Conservation (phyloP, 371 early-diverging fungal species). For the Rhizopus delemar region DNA sequence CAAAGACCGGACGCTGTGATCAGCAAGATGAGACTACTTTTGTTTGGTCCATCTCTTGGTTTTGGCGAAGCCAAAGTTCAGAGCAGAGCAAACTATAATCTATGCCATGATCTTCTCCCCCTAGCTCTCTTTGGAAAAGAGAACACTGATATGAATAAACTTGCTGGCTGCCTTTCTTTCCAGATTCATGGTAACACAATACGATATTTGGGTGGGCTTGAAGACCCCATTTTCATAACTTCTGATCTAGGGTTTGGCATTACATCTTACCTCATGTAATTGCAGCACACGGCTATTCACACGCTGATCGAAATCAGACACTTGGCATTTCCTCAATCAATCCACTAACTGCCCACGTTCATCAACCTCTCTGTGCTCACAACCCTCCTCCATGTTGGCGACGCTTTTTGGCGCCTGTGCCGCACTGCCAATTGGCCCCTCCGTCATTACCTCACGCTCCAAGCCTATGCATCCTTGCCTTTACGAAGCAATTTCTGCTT, state of each 20-base stretch:
- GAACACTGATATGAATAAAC: too few relatives aligned
- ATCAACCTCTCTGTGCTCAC: constrained; percentile 1
- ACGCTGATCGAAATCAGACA: background rate
- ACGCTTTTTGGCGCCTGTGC: constrained; percentile 1
- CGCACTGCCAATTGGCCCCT: background rate
- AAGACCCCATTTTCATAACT: too few relatives aligned
- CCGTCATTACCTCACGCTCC: background rate
- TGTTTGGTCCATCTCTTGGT: too few relatives aligned
- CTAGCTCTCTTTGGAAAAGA: too few relatives aligned
- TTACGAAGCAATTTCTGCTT: background rate
- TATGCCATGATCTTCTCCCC: too few relatives aligned
- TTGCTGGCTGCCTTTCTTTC: too few relatives aligned
- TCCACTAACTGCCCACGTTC: background rate
- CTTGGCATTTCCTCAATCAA: background rate
- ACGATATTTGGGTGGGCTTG: too few relatives aligned
- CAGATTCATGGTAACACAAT: too few relatives aligned
- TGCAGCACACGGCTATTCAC: background rate
- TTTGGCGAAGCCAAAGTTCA: too few relatives aligned
- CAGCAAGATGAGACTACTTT: background rate
- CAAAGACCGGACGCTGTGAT: constrained; percentile 16
- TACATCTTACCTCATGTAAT: background rate
- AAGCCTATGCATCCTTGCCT: background rate
- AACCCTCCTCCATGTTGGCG: background rate
- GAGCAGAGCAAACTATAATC: too few relatives aligned
- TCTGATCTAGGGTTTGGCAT: background rate